A percentile compares a stretch with the other conserved stretches of the same genome.
phyloP scores from a whole-genome alignment of 225 moss, liverwort and hornwort genomes.

The Pseudoscleropodium purum region DNA sequence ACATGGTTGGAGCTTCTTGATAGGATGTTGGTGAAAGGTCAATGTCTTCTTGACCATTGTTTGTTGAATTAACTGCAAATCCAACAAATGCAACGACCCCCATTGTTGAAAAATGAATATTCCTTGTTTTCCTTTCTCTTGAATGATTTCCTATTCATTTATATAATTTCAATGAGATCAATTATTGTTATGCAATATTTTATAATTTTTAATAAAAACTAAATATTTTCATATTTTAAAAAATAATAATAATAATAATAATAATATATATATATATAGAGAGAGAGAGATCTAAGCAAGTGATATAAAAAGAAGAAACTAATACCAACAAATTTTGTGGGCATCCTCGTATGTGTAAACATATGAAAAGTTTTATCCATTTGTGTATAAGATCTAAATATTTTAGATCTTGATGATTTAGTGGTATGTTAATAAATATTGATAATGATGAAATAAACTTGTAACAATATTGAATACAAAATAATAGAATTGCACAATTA shows the following conservation, averaged over 20 bases:
- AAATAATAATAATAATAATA: no score
- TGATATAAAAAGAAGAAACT: background rate
- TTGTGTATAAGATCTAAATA: background rate
- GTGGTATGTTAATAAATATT: background rate
- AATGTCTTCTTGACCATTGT: background rate
- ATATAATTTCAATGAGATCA: background rate
- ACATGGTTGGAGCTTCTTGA: slow-evolving; percentile 26
- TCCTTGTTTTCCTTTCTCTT: background rate
- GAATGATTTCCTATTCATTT: background rate
- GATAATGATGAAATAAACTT: background rate
- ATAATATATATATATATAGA: no score
- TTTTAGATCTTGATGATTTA: background rate
- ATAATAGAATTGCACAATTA: background rate
- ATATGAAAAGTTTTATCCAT: background rate
- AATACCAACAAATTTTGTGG: background rate
- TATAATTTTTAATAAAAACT: background rate
- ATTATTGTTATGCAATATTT: no score
- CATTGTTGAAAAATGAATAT: background rate
- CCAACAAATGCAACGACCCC: background rate
- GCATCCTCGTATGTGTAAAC: background rate
- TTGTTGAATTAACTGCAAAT: background rate
- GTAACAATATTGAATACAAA: background rate
- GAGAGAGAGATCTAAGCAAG: background rate
- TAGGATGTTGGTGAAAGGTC: background rate
- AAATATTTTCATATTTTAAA: background rate